A percentile compares a stretch with the other conserved stretches of the same genome.
These are phyloP conservation scores for Erodium texanum DNA, from an alignment of 441 rosid genomes.

Conservation along the genomic window DNA sequence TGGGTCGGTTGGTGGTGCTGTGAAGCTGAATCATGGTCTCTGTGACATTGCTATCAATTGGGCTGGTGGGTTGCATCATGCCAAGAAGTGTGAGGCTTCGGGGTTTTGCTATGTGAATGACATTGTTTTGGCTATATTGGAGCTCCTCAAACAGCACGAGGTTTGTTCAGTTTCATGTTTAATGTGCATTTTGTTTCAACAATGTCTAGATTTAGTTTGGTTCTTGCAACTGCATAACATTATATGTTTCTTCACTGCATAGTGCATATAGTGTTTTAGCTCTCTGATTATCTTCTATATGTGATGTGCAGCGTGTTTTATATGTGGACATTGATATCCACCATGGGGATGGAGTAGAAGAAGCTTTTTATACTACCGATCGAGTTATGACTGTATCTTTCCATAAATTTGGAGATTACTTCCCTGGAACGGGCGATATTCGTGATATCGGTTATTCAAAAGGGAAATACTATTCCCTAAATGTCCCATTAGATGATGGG, in stretches of 20 bases:
- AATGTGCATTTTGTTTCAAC: too few species aligned
- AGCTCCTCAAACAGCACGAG: constrained; percentile 54
- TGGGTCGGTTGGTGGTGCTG: constrained; percentile 71
- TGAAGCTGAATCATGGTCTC: constrained; percentile 54
- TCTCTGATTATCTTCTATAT: not conserved
- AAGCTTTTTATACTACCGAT: constrained; percentile 90
- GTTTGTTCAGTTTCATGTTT: not conserved
- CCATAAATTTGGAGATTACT: constrained; percentile 93
- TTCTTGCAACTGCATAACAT: not conserved
- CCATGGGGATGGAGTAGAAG: constrained; percentile 99
- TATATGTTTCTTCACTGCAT: not conserved
- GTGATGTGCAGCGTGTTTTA: constrained; percentile 65
- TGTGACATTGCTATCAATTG: constrained; percentile 73
- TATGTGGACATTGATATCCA: constrained; percentile 95
- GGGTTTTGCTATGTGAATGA: constrained; percentile 66
- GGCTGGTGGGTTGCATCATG: constrained; percentile 77
- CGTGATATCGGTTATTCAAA: constrained; percentile 54
- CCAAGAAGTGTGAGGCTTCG: constrained; percentile 63
- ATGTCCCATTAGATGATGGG: constrained; percentile 85
- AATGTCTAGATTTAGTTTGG: constrained; percentile 25
- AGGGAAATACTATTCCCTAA: constrained; percentile 79
- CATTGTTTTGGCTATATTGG: constrained; percentile 66
- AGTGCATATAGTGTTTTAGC: not conserved
- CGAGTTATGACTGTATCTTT: constrained; percentile 97
- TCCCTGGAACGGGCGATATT: constrained; percentile 90